Evolutionary conservation across 805 yeast genomes (phyloP).

Genomic region (Hanseniaspora pseudoguilliermondii): DNA sequence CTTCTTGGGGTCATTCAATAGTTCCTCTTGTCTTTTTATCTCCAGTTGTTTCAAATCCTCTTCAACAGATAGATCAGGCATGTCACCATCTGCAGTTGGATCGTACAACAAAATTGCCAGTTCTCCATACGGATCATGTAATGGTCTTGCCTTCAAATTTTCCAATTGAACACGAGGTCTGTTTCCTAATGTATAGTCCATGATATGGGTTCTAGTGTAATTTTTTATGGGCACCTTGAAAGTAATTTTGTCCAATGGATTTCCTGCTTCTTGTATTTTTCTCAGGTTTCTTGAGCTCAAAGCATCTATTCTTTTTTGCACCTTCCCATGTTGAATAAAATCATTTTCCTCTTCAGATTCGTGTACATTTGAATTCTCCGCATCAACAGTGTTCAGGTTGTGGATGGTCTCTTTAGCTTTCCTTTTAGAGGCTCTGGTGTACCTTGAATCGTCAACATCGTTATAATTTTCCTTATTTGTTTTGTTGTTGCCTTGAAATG

Average conservation of each 20-base stretch:
- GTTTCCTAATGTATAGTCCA: slow-evolving; percentile 81
- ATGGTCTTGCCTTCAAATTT: slow-evolving; percentile 58
- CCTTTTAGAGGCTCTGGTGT: slow-evolving; percentile 17
- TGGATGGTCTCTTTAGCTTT: slow-evolving; percentile 16
- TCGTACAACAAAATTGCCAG: slow-evolving; percentile 90
- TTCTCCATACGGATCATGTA: slow-evolving; percentile 91
- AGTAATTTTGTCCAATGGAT: slow-evolving; percentile 24
- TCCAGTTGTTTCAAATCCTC: slow-evolving; percentile 9
- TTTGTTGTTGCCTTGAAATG: slow-evolving; percentile 29
- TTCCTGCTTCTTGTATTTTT: slow-evolving; percentile 32
- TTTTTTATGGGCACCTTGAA: slow-evolving; percentile 47
- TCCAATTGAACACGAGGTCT: slow-evolving; percentile 41
- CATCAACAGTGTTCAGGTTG: slow-evolving; percentile 25
- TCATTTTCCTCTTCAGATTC: slow-evolving; percentile 9
- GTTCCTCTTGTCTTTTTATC: slow-evolving; percentile 16
- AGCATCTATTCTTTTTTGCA: slow-evolving; percentile 40
- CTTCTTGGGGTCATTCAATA: slow-evolving; percentile 23
- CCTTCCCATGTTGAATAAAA: not conserved
- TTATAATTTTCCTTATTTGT: not conserved
- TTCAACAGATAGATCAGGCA: slow-evolving; percentile 18
- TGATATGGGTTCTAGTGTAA: slow-evolving; percentile 27
- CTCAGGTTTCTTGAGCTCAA: slow-evolving; percentile 40
- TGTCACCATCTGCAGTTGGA: slow-evolving; percentile 71
- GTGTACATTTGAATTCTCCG: slow-evolving; percentile 18
- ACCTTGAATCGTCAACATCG: slow-evolving; percentile 18